Evolutionary conservation across 2,329 filamentous ascomycete species (phyloP).

Genomic region (Aureobasidium namibiae): DNA sequence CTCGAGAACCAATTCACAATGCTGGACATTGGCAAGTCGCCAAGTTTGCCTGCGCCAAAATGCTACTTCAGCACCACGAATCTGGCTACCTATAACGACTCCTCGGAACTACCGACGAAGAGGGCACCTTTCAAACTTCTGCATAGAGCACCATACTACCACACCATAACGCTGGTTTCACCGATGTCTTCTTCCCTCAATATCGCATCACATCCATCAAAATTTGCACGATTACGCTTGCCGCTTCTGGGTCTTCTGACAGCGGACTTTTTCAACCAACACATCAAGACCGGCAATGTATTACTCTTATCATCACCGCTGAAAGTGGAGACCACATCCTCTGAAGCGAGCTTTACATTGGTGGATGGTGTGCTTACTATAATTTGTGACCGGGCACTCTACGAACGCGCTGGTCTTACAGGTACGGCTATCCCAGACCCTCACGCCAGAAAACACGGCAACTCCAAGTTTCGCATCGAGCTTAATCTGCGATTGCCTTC

Average conservation of each 20-base stretch:
- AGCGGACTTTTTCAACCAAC: slow-evolving; percentile 70
- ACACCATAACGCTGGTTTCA: slow-evolving; percentile 42
- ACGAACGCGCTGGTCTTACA: slow-evolving; percentile 72
- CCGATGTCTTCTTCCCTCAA: background rate
- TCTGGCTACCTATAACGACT: slow-evolving; percentile 60
- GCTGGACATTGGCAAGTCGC: slow-evolving; percentile 14
- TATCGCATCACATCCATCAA: slow-evolving; percentile 20
- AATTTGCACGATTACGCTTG: slow-evolving; percentile 60
- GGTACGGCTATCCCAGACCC: slow-evolving; percentile 57
- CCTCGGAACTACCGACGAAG: slow-evolving; percentile 60
- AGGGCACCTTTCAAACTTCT: slow-evolving; percentile 64
- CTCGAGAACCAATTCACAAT: background rate
- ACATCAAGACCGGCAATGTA: slow-evolving; percentile 65
- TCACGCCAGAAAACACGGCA: slow-evolving; percentile 52
- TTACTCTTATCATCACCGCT: background rate
- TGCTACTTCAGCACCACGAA: slow-evolving; percentile 65
- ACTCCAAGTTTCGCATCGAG: slow-evolving; percentile 69
- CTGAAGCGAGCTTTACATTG: slow-evolving; percentile 69
- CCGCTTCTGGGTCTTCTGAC: slow-evolving; percentile 63
- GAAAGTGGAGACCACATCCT: slow-evolving; percentile 57
- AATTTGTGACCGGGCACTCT: slow-evolving; percentile 71
- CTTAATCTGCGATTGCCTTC: slow-evolving; percentile 63
- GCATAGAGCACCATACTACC: slow-evolving; percentile 55
- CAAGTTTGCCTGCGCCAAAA: slow-evolving; percentile 38
- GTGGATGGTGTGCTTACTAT: slow-evolving; percentile 65